Evolutionary conservation across 2,329 filamentous ascomycete species (phyloP).

Genomic region (Helotiales sp.): DNA sequence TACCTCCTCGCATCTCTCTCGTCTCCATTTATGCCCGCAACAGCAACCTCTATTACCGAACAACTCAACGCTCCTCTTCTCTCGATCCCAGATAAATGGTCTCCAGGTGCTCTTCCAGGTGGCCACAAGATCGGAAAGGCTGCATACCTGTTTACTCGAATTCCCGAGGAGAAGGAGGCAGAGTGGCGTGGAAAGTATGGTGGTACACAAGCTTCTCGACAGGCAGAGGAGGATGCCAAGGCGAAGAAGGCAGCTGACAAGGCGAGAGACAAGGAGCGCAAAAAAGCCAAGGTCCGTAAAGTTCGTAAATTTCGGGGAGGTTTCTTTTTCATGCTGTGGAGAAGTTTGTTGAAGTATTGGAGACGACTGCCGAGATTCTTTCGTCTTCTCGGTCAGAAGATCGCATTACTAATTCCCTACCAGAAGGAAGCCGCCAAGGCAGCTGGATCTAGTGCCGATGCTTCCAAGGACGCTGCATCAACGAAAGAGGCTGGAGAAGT

Average conservation of each 20-base stretch:
- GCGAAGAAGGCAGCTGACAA: conserved; percentile 46
- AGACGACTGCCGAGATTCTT: neutral
- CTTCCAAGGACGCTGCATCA: neutral
- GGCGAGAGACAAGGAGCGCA: conserved; percentile 50
- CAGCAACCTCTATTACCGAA: conserved; percentile 72
- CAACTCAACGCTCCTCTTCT: conserved; percentile 69
- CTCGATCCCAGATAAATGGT: conserved; percentile 71
- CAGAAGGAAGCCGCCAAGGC: conserved; percentile 28
- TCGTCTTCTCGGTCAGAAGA: neutral
- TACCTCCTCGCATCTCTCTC: conserved; percentile 80
- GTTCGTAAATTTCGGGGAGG: conserved; percentile 14
- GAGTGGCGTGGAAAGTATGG: conserved; percentile 83
- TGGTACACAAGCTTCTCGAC: conserved; percentile 67
- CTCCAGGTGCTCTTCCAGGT: conserved; percentile 62
- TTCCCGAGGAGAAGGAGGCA: conserved; percentile 79
- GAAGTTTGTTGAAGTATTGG: neutral
- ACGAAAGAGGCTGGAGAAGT: neutral
- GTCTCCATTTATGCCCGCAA: conserved; percentile 85
- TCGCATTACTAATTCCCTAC: conserved; percentile 12
- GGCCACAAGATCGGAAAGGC: conserved; percentile 84
- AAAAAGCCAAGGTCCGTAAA: conserved; percentile 48
- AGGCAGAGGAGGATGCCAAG: conserved; percentile 70
- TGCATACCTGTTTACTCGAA: conserved; percentile 79
- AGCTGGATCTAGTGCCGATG: conserved; percentile 8
- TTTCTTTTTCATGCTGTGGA: neutral